Percentiles rank a stretch among this genome's conserved stretches.
These are phyloP conservation scores for Talaromyces sp. DNA, from an alignment of 2,329 filamentous ascomycete species.

Conservation along the genomic window DNA sequence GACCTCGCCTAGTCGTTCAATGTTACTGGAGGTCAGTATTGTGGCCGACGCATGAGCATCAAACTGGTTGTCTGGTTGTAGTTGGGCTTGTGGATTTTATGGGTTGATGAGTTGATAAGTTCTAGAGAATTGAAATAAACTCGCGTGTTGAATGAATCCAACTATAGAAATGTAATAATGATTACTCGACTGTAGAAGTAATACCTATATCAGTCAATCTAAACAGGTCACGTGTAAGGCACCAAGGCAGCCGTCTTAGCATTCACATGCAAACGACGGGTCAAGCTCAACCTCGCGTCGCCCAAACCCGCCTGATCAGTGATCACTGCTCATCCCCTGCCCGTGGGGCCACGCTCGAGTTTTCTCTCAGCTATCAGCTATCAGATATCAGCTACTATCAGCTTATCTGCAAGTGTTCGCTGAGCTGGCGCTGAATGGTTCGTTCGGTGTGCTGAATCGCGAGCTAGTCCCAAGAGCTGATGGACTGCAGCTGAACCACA, in stretches of 20 bases:
- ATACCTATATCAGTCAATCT: too few species aligned
- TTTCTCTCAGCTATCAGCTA: not conserved
- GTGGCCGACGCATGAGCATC: too few species aligned
- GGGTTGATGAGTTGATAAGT: too few species aligned
- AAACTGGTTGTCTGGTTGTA: too few species aligned
- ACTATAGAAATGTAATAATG: too few species aligned
- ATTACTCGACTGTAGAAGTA: too few species aligned
- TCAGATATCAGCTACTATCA: not conserved
- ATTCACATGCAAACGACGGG: not conserved
- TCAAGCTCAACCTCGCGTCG: not conserved
- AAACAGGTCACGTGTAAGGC: not conserved
- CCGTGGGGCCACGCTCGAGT: not conserved
- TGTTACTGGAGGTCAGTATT: too few species aligned
- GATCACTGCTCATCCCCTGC: not conserved
- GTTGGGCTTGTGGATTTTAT: too few species aligned
- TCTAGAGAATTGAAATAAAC: too few species aligned
- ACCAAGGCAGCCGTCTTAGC: not conserved
- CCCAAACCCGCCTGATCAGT: too few species aligned
- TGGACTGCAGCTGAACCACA: not conserved
- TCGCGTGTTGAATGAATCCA: too few species aligned
- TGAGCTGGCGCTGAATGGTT: not conserved
- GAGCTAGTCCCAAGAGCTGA: not conserved
- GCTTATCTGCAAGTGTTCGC: not conserved
- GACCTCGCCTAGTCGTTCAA: too few species aligned
- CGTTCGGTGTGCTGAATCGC: not conserved